Base-by-base conservation (phyloP, 2,329 filamentous ascomycete species). In the Hyphodiscus sp. region DNA sequence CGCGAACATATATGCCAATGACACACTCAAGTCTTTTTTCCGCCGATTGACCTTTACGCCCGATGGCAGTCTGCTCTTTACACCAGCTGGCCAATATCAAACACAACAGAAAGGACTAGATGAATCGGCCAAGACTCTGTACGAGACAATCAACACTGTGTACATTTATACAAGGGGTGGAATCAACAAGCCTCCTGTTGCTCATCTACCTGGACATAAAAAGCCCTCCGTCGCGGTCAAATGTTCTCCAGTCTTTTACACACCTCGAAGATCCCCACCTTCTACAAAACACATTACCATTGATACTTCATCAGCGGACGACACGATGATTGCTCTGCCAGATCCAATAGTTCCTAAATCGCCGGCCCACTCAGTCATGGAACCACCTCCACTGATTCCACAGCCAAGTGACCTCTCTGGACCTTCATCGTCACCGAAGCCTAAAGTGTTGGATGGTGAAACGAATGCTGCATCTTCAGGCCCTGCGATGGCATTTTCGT, bases 101-200 rank as follows among this genome's bases (percentile, higher is more conserved):
- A 87, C 86, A 1, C 82, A 90, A 49, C 82, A 89, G 60, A 74
- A 76, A 20, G 60, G 68, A 1, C 74, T 85, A 20, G 80, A 81
- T 47, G 87, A 91, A 58, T 73, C 76, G n/a, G 67, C 77, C 1
- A 95, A 91, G 69, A 79, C 83, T 0, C 80, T 80, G 0, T 92
- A 94, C 62, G 92, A 99, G 61, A 80, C 96, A 49, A 91, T 88
- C 63, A 99, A 99, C 67, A 99, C 94, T 0, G 95, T 99, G 20
- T 99, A 99, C 71, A 94, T 99, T 51, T 99, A 99, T 70, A 96
- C 92, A 0, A 80, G 94, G 63, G 94, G 91, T 29, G 94, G 94
- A 20, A 90, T 99, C 66, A 97, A 96, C 73, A 96, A 95, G 69
- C 91, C 94, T 1, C 94, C 94, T 2, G 87, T 97, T 53, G 91